Evolutionary conservation across 495 filamentous ascomycete genomes (phyloP).

Genomic region (Pyrenopolyporus hunteri): DNA sequence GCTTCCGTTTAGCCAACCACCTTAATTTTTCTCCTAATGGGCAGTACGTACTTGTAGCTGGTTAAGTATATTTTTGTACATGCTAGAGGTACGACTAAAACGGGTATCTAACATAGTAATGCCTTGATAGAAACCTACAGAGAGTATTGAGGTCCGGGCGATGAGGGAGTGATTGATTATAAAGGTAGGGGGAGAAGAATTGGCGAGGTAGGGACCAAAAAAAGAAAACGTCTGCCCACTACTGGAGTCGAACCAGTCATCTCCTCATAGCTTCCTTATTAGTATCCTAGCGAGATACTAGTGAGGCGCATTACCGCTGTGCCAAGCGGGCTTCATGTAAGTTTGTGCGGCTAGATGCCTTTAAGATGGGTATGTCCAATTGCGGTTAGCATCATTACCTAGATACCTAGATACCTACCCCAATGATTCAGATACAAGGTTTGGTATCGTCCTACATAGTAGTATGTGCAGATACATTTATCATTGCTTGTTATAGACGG

Average conservation of each 20-base stretch:
- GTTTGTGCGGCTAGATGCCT: background rate
- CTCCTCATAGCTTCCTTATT: slow-evolving; percentile 23
- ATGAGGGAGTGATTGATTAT: background rate
- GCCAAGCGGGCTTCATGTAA: slow-evolving; percentile 15
- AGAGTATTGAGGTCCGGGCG: background rate
- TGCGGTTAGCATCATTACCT: too few relatives aligned
- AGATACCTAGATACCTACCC: background rate
- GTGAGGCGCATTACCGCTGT: slow-evolving; percentile 31
- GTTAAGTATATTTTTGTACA: too few relatives aligned
- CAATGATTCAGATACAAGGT: too few relatives aligned
- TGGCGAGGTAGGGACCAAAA: background rate
- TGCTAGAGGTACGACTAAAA: too few relatives aligned
- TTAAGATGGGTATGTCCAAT: background rate
- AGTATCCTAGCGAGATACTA: slow-evolving; percentile 11
- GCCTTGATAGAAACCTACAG: too few relatives aligned
- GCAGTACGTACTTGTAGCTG: too few relatives aligned
- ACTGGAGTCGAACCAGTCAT: slow-evolving; percentile 32
- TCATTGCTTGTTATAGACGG: too few relatives aligned
- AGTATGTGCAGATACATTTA: too few relatives aligned
- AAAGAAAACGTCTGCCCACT: slow-evolving; percentile 8
- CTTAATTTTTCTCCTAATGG: too few relatives aligned
- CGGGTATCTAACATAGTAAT: too few relatives aligned
- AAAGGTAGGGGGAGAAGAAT: background rate
- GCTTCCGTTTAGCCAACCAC: too few relatives aligned
- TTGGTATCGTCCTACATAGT: too few relatives aligned